Conservation (phyloP, 208 protist genomes). For the Vickermania spadyakhi region DNA sequence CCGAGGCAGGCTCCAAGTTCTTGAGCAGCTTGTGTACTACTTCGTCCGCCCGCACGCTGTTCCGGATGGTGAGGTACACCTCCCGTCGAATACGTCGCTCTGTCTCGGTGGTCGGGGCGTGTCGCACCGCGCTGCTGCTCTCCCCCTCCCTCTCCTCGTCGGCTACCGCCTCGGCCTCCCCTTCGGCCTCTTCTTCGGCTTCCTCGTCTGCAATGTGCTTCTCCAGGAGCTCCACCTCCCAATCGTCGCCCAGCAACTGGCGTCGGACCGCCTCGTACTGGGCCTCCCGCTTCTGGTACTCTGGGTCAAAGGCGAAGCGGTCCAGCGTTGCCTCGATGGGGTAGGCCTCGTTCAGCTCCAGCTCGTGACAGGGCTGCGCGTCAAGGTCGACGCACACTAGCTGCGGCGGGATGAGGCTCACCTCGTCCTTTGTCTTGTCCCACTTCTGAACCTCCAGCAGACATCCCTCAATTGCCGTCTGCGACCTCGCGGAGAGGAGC, state of each 20-base stretch:
- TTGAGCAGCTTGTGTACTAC: conserved; percentile 98
- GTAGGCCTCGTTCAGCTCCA: conserved; percentile 90
- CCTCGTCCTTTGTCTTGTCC: conserved; percentile 76
- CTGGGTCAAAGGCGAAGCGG: conserved; percentile 88
- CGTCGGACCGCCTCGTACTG: conserved; percentile 86
- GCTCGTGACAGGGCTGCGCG: conserved; percentile 94
- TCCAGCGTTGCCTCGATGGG: conserved; percentile 84
- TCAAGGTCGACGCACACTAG: conserved; percentile 91
- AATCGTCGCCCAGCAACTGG: conserved; percentile 90
- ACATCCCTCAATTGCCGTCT: conserved; percentile 96
- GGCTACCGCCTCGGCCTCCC: conserved; percentile 14
- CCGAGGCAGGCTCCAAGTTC: conserved; percentile 55
- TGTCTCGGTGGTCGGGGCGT: conserved; percentile 20
- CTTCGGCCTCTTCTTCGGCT: conserved; percentile 21
- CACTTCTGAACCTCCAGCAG: conserved; percentile 85
- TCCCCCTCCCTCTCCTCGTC: background rate
- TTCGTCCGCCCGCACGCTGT: conserved; percentile 95
- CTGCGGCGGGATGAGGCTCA: conserved; percentile 59
- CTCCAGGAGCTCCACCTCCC: conserved; percentile 70
- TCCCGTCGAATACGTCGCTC: conserved; percentile 86
- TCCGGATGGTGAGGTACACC: conserved; percentile 99
- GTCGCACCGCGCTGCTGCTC: background rate
- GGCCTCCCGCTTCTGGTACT: conserved; percentile 92
- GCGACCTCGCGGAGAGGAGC: conserved; percentile 88
- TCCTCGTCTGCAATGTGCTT: conserved; percentile 41